Conservation (phyloP, 2,329 filamentous ascomycete species). For the Nemania sp. region DNA sequence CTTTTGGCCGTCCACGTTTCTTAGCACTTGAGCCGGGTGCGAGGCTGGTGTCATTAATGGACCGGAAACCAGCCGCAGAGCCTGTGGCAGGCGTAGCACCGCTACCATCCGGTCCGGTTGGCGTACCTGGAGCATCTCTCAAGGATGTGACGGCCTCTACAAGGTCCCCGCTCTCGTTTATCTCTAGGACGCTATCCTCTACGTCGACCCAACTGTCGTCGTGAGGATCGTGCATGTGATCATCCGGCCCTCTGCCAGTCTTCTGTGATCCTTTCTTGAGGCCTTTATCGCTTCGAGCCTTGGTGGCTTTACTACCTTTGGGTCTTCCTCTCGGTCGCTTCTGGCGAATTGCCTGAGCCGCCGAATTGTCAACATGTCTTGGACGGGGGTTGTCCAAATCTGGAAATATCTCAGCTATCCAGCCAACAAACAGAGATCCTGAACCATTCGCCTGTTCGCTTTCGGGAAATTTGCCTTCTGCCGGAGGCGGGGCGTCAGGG, state of each 20-base stretch:
- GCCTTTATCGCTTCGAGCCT: constrained; percentile 53
- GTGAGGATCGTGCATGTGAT: constrained; percentile 32
- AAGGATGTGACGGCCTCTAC: constrained; percentile 31
- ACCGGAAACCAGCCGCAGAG: constrained; percentile 37
- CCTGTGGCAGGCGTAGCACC: constrained; percentile 32
- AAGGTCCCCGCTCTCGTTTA: constrained; percentile 38
- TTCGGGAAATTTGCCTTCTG: constrained; percentile 55
- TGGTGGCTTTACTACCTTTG: constrained; percentile 58
- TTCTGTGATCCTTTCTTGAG: constrained; percentile 49
- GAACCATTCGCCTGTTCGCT: constrained; percentile 60
- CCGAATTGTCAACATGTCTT: constrained; percentile 19
- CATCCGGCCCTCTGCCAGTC: constrained; percentile 29
- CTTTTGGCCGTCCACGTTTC: constrained; percentile 54
- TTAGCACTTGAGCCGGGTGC: constrained; percentile 38
- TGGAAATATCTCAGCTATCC: constrained; percentile 67
- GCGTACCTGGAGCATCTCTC: constrained; percentile 31
- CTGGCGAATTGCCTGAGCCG: constrained; percentile 25
- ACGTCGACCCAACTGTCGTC: constrained; percentile 53
- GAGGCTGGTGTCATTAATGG: constrained; percentile 35
- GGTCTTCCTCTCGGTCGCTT: constrained; percentile 57
- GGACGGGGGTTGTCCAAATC: constrained; percentile 40
- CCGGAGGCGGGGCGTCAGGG: constrained; percentile 56
- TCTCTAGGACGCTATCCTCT: constrained; percentile 42
- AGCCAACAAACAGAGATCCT: constrained; percentile 62
- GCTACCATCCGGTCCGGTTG: constrained; percentile 23